Evolutionary conservation across 352 stramenopile species (phyloP), one percentile per base, ranked within the genome.

Genomic region (Globisporangium orthogonon): DNA sequence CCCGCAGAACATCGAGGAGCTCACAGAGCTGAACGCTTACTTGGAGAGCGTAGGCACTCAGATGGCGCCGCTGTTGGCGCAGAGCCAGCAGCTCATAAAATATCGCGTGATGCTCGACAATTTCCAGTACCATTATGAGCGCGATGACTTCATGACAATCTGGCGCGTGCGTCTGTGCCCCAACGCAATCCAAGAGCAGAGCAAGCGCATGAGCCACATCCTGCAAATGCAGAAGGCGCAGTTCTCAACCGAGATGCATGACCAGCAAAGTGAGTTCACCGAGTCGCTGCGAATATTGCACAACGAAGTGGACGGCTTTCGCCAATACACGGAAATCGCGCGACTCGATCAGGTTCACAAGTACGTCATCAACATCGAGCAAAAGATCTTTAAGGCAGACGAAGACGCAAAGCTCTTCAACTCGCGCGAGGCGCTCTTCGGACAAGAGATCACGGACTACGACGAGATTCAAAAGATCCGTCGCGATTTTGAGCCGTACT

Each of bases 401-500:
- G 90, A 97, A 43, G 87, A 97, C 43, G 74, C 92, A 5, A 70
- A 77, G 28, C 62, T 96, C 1, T 98, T 97, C 61, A 98, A 98
- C 59, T 95, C 85, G 3, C 85, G 94, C 15, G 94, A 98, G 63
- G 66, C 67, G 7, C 65, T 97, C 6, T 97, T 98, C 30, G 83
- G 75, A 7, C 74, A 88, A 23, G 79, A 95, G 28, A 64, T 94
- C n/a, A 96, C 92, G 3, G 88, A 97, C 58, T 98, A 98, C 54
- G 77, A 91, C 45, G 73, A 94, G 54, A 83, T 98, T 23, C 72
- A 86, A 44, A 89, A 94, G 47, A 91, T 98, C 48, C 71, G 78
- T 0, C 93, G 96, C 31, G 75, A 91, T 37, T 98, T 98, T 64
- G 93, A 98, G 52, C 91, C 94, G 7, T 98, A 97, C 62, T 94